Conservation (phyloP, 192 early-diverging fungal genomes). For the Coemansia sp. region DNA sequence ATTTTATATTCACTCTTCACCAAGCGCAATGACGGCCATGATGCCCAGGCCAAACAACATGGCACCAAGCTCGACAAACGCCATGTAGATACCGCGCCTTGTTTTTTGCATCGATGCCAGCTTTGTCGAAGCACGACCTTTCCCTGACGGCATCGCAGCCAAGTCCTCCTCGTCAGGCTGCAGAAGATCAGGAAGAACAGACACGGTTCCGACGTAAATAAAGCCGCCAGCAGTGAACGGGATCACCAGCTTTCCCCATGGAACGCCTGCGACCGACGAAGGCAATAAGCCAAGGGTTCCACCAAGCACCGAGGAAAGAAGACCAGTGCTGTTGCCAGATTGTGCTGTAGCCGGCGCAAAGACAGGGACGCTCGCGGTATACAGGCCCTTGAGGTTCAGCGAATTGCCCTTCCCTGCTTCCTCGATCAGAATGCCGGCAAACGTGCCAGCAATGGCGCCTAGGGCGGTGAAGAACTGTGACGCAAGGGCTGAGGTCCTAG, state of each 20-base stretch:
- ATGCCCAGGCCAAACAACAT: constrained; percentile 74
- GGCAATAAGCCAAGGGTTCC: constrained; percentile 33
- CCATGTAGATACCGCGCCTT: constrained; percentile 37
- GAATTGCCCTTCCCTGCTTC: constrained; percentile 57
- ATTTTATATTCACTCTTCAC: constrained; percentile 55
- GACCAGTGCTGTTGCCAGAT: background rate
- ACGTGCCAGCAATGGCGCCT: constrained; percentile 76
- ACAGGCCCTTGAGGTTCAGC: constrained; percentile 33
- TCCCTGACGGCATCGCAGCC: background rate
- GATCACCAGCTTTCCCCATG: constrained; percentile 76
- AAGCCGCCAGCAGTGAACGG: constrained; percentile 88
- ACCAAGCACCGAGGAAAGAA: constrained; percentile 23
- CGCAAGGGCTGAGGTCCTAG: constrained; percentile 67
- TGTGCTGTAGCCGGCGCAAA: constrained; percentile 28
- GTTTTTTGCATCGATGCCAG: constrained; percentile 10
- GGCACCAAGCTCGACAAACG: constrained; percentile 61
- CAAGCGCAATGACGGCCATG: constrained; percentile 75
- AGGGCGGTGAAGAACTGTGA: constrained; percentile 80
- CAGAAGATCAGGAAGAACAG: constrained; percentile 79
- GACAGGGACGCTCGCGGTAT: constrained; percentile 24
- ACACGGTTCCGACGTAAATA: constrained; percentile 82
- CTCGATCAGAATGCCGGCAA: constrained; percentile 75
- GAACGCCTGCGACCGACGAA: constrained; percentile 57
- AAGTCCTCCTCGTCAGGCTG: constrained; percentile 57
- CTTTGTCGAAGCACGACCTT: constrained; percentile 12